Conservation (phyloP, 768 basidiomycete genomes). For the Boletus huronensis region DNA sequence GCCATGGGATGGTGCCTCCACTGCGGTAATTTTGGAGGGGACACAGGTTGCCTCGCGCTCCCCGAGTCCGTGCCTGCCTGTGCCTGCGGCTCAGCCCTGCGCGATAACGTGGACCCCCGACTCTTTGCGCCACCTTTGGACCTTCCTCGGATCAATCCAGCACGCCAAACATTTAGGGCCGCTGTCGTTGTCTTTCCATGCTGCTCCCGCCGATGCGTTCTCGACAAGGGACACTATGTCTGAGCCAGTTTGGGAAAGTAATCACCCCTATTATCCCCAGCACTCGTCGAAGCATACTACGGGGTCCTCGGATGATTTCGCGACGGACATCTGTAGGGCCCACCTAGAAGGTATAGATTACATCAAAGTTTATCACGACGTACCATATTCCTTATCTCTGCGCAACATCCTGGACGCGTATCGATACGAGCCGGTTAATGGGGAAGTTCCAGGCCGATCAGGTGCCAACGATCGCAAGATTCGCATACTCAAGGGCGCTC, state of each 20-base stretch:
- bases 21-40: constrained; percentile 39
- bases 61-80: constrained; percentile 20
- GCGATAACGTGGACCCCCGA: constrained; percentile 46
- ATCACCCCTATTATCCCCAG: constrained; percentile 20
- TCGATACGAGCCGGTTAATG: constrained; percentile 30
- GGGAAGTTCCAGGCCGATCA: constrained; percentile 20
- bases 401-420: constrained; percentile 52
- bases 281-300: constrained; percentile 11
- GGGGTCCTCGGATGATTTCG: constrained; percentile 6
- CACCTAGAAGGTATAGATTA: constrained; percentile 40
- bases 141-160: constrained; percentile 43
- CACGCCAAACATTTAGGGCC: constrained; percentile 38
- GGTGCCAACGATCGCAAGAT: constrained; percentile 35
- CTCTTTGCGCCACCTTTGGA: constrained; percentile 47
- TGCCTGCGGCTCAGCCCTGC: constrained; percentile 11
- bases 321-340: constrained; percentile 15
- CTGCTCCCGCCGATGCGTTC: constrained; percentile 21
- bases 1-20: constrained; percentile 46
- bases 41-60: constrained; percentile 15
- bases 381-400: constrained; percentile 43
- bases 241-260: constrained; percentile 25
- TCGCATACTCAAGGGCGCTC: constrained; percentile 46
- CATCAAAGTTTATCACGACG: constrained; percentile 61
- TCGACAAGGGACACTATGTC: constrained; percentile 10
- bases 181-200: constrained; percentile 49